Evolutionary conservation across 2,329 filamentous ascomycete species (phyloP), one percentile per base, ranked within the genome.

Genomic region (Lasiodiplodia theobromae): DNA sequence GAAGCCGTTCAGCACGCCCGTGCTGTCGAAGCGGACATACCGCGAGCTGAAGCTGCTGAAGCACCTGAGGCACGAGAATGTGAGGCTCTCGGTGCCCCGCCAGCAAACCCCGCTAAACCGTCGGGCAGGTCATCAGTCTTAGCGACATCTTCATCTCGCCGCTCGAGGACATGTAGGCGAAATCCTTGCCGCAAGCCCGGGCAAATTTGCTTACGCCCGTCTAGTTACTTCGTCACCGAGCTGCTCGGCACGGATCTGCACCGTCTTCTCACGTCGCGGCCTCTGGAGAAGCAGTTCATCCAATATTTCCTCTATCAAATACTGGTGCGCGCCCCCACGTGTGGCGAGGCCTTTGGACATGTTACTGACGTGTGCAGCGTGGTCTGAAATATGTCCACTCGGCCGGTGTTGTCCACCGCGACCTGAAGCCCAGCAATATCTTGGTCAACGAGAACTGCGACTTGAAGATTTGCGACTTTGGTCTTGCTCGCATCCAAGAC

Each of bases 251-350:
- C 96, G 77, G 96, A 99, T 82, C 87, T 99, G 72, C 96, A 99
- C 84, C 91, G 96, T 73, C 88, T 99, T 71, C 88, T 99, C 74
- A 98, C 95, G 63, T 98, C 96, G 58, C 87, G 96, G 79, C 96
- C 96, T 28, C 89, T 99, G 66, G 96, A 99, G 87, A 98, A 97
- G 85, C 96, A 99, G 82, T 99, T 99, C 82, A 98, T 99, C 77
- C 96, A 99, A 84, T 99, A 99, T 84, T 99, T 99, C 81, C 88
- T 99, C 70, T 99, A 99, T 82, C 96, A 99, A 83, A 99, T 99
- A 77, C 88, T 98, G 86, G 95, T 97, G 84, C 76, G 91, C 80
- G 4, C 21, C 23, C 23, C 54, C 52, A 6, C 37, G 2, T 14
- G 16, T 72, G 38, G 40, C 65, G 47, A 58, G 38, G 47, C 14